Evolutionary conservation across 768 basidiomycete genomes (phyloP).

Genomic region (Collybiopsis luxurians): DNA sequence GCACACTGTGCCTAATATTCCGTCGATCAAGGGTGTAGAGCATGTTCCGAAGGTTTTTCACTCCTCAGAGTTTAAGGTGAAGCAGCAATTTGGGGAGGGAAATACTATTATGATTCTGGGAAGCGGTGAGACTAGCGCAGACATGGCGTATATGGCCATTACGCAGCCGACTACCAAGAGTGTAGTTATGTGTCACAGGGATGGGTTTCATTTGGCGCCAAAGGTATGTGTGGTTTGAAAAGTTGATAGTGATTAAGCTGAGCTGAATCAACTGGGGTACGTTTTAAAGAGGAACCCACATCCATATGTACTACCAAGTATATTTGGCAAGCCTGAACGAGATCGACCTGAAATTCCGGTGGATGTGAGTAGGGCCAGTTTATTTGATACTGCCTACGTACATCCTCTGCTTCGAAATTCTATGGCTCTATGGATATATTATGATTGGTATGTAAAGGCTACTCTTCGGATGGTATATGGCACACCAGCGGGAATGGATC

Average conservation of each 20-base stretch:
- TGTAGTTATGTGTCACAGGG: slow-evolving; percentile 50
- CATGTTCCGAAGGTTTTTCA: slow-evolving; percentile 40
- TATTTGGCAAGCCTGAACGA: too few species aligned
- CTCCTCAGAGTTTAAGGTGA: slow-evolving; percentile 52
- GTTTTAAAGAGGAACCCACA: too few species aligned
- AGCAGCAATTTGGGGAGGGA: slow-evolving; percentile 38
- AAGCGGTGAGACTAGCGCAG: slow-evolving; percentile 63
- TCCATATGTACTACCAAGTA: too few species aligned
- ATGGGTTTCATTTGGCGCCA: slow-evolving; percentile 30
- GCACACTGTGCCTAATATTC: slow-evolving; percentile 52
- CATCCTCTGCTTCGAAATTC: neutral
- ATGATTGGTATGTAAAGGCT: too few species aligned
- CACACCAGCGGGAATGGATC: too few species aligned
- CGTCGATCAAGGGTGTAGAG: slow-evolving; percentile 47
- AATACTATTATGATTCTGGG: slow-evolving; percentile 55
- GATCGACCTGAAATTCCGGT: too few species aligned
- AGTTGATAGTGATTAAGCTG: too few species aligned
- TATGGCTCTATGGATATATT: too few species aligned
- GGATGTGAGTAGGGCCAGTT: too few species aligned
- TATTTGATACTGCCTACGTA: neutral
- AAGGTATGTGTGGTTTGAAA: too few species aligned
- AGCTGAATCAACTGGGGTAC: too few species aligned
- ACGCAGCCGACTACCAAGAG: slow-evolving; percentile 50
- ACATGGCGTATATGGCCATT: slow-evolving; percentile 49
- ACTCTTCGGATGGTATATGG: too few species aligned